Conservation (phyloP, 345 rosid species). For the Excoecaria cochinchinensis region DNA sequence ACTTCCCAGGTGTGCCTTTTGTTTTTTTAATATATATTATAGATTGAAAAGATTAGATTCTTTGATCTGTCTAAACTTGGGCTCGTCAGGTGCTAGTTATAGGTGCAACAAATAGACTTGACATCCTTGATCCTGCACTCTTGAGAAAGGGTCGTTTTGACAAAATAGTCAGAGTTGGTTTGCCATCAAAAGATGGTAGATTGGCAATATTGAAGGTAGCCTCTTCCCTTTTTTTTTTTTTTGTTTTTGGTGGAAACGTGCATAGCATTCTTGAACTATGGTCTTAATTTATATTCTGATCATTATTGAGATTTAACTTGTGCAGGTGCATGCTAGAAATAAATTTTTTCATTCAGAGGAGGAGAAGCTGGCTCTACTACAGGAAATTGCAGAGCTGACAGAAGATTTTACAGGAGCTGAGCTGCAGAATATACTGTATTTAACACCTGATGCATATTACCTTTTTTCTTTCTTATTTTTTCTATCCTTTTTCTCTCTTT, state of each 20-base stretch:
- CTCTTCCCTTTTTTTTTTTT: not conserved
- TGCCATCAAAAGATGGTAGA: slow-evolving; percentile 92
- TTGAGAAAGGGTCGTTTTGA: slow-evolving; percentile 97
- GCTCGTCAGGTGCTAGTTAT: slow-evolving; percentile 76
- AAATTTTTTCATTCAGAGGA: slow-evolving; percentile 77
- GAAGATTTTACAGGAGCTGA: slow-evolving; percentile 98
- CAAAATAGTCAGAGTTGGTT: slow-evolving; percentile 91
- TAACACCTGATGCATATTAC: slow-evolving; percentile 13
- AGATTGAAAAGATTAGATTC: slow-evolving; percentile 6
- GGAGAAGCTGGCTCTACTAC: slow-evolving; percentile 68
- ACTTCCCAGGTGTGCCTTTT: slow-evolving; percentile 70
- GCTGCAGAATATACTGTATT: slow-evolving; percentile 89
- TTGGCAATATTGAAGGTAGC: slow-evolving; percentile 84
- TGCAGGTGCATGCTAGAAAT: slow-evolving; percentile 94
- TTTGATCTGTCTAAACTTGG: slow-evolving; percentile 28
- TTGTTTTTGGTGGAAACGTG: too few relatives aligned
- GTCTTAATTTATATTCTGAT: slow-evolving; percentile 8
- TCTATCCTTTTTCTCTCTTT: not conserved
- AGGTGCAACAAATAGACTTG: slow-evolving; percentile 96
- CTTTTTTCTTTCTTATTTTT: not conserved
- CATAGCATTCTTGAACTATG: slow-evolving; percentile 1
- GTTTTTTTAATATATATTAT: not conserved
- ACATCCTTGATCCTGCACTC: slow-evolving; percentile 93
- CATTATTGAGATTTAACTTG: slow-evolving; percentile 17
- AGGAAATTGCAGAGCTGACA: slow-evolving; percentile 74